phyloP scores from a whole-genome alignment of 768 basidiomycete genomes.

The Serendipita vermifera region DNA sequence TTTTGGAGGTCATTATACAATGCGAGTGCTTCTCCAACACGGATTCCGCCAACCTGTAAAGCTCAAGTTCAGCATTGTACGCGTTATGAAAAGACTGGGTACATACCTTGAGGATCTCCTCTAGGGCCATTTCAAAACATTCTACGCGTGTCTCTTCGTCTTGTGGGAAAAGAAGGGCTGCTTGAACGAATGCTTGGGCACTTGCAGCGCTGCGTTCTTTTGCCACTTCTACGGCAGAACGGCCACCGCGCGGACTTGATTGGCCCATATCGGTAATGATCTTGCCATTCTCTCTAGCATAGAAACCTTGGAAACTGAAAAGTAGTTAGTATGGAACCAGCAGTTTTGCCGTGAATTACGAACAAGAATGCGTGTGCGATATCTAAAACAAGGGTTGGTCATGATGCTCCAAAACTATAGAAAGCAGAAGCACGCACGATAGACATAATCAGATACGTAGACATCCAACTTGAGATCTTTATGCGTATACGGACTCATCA shows the following conservation, averaged over 20 bases:
- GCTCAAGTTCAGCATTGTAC: background rate
- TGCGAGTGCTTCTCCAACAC: background rate
- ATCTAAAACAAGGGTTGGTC: background rate
- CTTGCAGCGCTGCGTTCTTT: background rate
- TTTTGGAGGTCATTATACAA: background rate
- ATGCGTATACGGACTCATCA: background rate
- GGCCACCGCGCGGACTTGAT: background rate
- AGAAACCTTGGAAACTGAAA: slow-evolving; percentile 8
- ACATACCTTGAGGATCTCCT: slow-evolving; percentile 8
- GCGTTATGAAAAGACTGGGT: background rate
- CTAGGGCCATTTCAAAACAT: slow-evolving; percentile 8
- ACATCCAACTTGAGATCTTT: slow-evolving; percentile 5
- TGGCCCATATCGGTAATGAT: background rate
- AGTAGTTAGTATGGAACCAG: background rate
- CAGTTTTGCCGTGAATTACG: background rate
- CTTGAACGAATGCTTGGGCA: slow-evolving; percentile 5
- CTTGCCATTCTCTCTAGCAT: background rate
- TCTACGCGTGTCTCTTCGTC: background rate
- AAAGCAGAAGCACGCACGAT: background rate
- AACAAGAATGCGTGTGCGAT: slow-evolving; percentile 2
- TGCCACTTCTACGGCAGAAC: background rate
- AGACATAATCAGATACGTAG: slow-evolving; percentile 3
- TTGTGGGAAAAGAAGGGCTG: background rate
- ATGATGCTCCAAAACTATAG: too few relatives aligned
- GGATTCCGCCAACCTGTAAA: background rate